These are phyloP conservation scores for Phoma sp. DNA, from an alignment of 2,329 filamentous ascomycete species.

Conservation along the genomic window DNA sequence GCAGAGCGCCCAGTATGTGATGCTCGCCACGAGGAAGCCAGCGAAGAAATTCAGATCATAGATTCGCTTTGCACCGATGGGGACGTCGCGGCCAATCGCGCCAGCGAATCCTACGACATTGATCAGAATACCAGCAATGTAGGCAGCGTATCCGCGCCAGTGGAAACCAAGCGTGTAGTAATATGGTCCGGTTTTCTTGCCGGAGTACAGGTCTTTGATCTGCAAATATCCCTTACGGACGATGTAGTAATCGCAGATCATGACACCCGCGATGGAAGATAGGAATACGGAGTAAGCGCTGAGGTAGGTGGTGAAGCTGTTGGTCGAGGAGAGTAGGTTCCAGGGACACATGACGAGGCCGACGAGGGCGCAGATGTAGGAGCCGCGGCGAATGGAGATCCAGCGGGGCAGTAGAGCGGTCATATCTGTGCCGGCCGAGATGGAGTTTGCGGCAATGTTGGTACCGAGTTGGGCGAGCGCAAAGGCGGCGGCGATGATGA, in stretches of 20 bases:
- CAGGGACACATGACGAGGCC: slow-evolving; percentile 88
- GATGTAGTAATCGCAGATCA: slow-evolving; percentile 85
- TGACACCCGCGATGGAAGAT: slow-evolving; percentile 92
- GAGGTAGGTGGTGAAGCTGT: slow-evolving; percentile 90
- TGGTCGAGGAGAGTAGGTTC: slow-evolving; percentile 76
- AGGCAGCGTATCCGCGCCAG: slow-evolving; percentile 84
- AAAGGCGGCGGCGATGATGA: slow-evolving; percentile 60
- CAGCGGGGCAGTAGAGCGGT: slow-evolving; percentile 80
- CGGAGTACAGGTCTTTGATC: slow-evolving; percentile 80
- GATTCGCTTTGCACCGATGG: slow-evolving; percentile 80
- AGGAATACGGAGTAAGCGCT: slow-evolving; percentile 93
- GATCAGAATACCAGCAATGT: slow-evolving; percentile 82
- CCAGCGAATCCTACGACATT: slow-evolving; percentile 93
- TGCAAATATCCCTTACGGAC: slow-evolving; percentile 84
- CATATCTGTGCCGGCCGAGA: slow-evolving; percentile 84
- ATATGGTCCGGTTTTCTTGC: slow-evolving; percentile 71
- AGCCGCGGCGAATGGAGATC: slow-evolving; percentile 84
- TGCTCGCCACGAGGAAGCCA: slow-evolving; percentile 75
- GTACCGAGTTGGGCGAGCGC: slow-evolving; percentile 82
- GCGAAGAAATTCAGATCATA: slow-evolving; percentile 93
- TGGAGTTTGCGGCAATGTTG: slow-evolving; percentile 86
- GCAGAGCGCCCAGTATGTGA: slow-evolving; percentile 75
- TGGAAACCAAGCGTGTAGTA: slow-evolving; percentile 77
- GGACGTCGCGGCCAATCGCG: slow-evolving; percentile 75
- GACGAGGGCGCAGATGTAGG: slow-evolving; percentile 81